Conservation (phyloP, 192 early-diverging fungal species). For the Coemansia sp. region DNA sequence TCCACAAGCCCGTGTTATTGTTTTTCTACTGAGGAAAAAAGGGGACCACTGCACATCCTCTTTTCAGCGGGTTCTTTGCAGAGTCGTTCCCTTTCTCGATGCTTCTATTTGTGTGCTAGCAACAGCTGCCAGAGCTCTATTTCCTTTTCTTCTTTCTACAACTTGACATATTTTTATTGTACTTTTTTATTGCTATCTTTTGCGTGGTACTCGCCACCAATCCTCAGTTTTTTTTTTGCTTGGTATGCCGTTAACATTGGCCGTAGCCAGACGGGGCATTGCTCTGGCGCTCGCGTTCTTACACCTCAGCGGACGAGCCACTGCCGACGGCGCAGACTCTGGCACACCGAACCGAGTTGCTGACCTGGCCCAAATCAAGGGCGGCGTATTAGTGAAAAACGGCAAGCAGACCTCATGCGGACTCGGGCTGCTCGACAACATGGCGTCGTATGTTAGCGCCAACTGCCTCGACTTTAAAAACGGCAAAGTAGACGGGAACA, state of each 20-base stretch:
- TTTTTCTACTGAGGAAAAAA: neutral
- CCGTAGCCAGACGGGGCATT: slow-evolving; percentile 1
- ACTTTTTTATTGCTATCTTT: neutral
- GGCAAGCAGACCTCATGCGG: slow-evolving; percentile 22
- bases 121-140: neutral
- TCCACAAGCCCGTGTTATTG: neutral
- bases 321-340: neutral
- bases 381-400: slow-evolving; percentile 19
- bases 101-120: neutral
- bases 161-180: neutral
- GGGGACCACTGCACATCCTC: neutral
- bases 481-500: slow-evolving; percentile 2
- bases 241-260: neutral
- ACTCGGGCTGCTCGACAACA: slow-evolving; percentile 24
- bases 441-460: slow-evolving; percentile 22
- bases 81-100: neutral
- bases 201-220: neutral
- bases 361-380: slow-evolving; percentile 10
- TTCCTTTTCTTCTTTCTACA: neutral
- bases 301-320: neutral
- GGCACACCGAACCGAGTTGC: neutral
- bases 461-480: slow-evolving; percentile 22
- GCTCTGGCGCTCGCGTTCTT: neutral
- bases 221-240: neutral
- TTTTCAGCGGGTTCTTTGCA: neutral